phyloP scores from a whole-genome alignment of 495 filamentous ascomycete species.

The Penicillium paxilli region DNA sequence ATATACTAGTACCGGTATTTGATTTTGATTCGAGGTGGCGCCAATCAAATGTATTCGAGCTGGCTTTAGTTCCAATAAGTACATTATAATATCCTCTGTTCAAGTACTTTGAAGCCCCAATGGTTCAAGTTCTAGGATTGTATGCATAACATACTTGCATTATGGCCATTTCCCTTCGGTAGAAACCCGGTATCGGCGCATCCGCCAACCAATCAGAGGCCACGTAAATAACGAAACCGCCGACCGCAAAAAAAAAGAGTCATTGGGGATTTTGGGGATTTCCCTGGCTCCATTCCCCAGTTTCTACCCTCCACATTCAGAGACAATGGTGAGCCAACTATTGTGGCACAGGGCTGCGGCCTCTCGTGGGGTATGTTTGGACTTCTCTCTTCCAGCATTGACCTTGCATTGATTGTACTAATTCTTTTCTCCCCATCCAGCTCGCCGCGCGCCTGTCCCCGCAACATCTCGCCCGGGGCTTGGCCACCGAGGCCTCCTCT shows the following conservation, averaged over 20 bases:
- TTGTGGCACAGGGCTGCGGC: constrained; percentile 34
- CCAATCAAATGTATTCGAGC: too few species aligned
- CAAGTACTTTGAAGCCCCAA: too few species aligned
- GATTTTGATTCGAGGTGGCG: too few species aligned
- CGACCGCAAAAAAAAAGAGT: constrained; percentile 17
- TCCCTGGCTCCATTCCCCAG: constrained; percentile 23
- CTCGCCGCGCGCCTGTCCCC: constrained; percentile 29
- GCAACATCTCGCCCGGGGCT: constrained; percentile 29
- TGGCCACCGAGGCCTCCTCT: constrained; percentile 32
- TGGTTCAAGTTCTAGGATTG: too few species aligned
- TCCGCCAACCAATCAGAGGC: constrained; percentile 19
- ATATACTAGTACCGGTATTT: too few species aligned
- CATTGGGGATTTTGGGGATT: constrained; percentile 10
- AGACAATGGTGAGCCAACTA: constrained; percentile 38
- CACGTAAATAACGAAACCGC: constrained; percentile 22
- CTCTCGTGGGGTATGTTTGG: constrained; percentile 30
- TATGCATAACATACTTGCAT: too few species aligned
- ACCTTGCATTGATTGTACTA: constrained; percentile 2
- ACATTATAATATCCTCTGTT: too few species aligned
- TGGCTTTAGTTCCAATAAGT: too few species aligned
- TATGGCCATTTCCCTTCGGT: too few species aligned
- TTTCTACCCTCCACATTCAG: constrained; percentile 18
- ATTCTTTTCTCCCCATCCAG: constrained; percentile 14
- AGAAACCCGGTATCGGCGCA: constrained; percentile 28
- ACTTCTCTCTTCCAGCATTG: background rate